Evolutionary conservation across 192 early-diverging fungal species (phyloP).

Genomic region (Dispira simplex): DNA sequence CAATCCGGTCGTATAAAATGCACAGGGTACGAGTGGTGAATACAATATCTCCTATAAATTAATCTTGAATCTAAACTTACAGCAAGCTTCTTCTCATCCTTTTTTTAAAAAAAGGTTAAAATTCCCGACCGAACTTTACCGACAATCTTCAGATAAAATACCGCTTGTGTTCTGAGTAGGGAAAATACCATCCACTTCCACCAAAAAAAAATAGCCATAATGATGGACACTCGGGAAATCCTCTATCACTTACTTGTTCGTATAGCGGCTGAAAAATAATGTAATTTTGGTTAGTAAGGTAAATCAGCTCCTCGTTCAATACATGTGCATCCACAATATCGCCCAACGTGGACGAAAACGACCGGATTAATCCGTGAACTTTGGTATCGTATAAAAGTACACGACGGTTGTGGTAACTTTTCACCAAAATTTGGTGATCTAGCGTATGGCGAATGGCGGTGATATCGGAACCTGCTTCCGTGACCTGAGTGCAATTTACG

Average conservation of each 20-base stretch:
- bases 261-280: constrained; percentile 7
- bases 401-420: not conserved
- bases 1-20: no score
- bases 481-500: not conserved
- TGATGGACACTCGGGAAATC: not conserved
- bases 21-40: no score
- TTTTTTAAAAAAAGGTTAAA: no score
- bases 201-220: no score
- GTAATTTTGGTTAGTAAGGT: constrained; percentile 8
- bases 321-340: constrained; percentile 6
- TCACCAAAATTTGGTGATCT: constrained; percentile 1
- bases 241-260: not conserved
- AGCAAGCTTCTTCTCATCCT: no score
- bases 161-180: no score
- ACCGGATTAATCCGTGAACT: not conserved
- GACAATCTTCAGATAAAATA: no score
- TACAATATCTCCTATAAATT: no score
- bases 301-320: constrained; percentile 7
- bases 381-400: not conserved
- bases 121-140: no score
- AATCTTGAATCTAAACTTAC: no score
- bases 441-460: not conserved
- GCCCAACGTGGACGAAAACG: not conserved
- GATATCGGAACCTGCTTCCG: not conserved
- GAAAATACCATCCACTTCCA: no score